Evolutionary conservation across 441 rosid species (phyloP), one percentile per base, ranked within the genome.

Genomic region (Eutrema salsugineum): DNA sequence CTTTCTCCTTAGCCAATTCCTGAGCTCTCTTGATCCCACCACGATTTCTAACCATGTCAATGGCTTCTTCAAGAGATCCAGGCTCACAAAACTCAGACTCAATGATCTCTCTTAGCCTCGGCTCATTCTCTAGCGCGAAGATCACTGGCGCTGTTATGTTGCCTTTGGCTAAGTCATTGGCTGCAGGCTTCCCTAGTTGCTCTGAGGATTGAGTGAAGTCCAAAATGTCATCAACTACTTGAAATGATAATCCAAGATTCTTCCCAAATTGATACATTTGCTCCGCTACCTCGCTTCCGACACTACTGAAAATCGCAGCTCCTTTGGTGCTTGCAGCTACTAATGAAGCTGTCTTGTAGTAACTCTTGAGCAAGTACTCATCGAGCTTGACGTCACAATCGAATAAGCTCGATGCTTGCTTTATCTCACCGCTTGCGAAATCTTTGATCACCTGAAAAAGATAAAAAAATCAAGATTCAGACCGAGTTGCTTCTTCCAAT

Each of bases 351-450:
- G 97, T 94, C 76, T 90, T 94, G 76, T 83, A 90, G 81, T 84
- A 91, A 83, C 96, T 91, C 85, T 94, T 94, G 68, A 86, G 79
- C 82, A 94, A 69, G 72, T 94, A 94, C 39, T 91, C 97, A 24
- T 90, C 94, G 1, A 94, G 93, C 70, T 83, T 58, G 0, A 85
- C 28, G 43, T 90, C 89, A 39, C 96, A 91, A 64, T 94, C 94
- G 22, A 94, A 92, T 77, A 94, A 79, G 76, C 89, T 87, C 2
- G 97, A 90, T 43, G 97, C 96, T 73, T 94, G 99, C 88, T 89
- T 92, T 77, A 94, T 94, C 87, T 94, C 99, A 68, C 96, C 97
- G 54, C 97, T 94, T 0, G 99, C 99, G 62, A 94, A 92, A 79
- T 94, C 99, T 83, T 94, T 92, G 69, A 92, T 94, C 39, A 94